These are phyloP conservation scores for Fragilariopsis cylindrus DNA, from an alignment of 108 stramenopile genomes.

Conservation along the genomic window DNA sequence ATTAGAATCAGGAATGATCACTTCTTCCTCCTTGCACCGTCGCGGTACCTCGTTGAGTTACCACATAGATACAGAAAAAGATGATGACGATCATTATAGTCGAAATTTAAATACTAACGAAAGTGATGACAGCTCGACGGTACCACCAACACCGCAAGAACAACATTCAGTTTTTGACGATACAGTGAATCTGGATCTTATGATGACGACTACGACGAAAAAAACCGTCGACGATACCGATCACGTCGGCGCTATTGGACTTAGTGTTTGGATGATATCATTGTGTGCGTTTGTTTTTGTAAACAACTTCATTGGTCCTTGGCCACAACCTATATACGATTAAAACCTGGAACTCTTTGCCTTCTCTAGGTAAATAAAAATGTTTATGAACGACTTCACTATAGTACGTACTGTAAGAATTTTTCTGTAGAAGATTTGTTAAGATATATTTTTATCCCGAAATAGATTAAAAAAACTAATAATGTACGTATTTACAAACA, in stretches of 20 bases:
- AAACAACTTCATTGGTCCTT: slow-evolving; percentile 57
- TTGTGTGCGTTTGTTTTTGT: slow-evolving; percentile 54
- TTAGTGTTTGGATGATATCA: slow-evolving; percentile 45
- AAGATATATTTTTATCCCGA: too few relatives aligned
- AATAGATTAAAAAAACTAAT: too few relatives aligned
- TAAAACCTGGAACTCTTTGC: slow-evolving; percentile 51
- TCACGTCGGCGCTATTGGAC: slow-evolving; percentile 44
- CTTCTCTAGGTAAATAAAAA: too few relatives aligned
- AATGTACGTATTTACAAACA: too few relatives aligned
- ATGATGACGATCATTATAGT: not conserved
- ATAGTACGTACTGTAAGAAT: too few relatives aligned
- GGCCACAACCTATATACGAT: slow-evolving; percentile 45
- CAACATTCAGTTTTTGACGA: too few relatives aligned
- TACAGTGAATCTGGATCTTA: not conserved
- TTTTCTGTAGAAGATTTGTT: too few relatives aligned
- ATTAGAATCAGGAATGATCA: not conserved
- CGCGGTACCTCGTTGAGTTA: not conserved
- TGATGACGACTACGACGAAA: slow-evolving; percentile 10
- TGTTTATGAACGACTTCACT: too few relatives aligned
- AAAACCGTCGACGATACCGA: slow-evolving; percentile 41
- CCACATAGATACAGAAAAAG: not conserved
- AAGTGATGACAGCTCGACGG: not conserved
- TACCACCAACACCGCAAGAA: too few relatives aligned
- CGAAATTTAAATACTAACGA: not conserved
- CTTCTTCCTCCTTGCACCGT: not conserved